Conservation (phyloP, 164 flowering plant genomes). For the Kingdonia uniflora region DNA sequence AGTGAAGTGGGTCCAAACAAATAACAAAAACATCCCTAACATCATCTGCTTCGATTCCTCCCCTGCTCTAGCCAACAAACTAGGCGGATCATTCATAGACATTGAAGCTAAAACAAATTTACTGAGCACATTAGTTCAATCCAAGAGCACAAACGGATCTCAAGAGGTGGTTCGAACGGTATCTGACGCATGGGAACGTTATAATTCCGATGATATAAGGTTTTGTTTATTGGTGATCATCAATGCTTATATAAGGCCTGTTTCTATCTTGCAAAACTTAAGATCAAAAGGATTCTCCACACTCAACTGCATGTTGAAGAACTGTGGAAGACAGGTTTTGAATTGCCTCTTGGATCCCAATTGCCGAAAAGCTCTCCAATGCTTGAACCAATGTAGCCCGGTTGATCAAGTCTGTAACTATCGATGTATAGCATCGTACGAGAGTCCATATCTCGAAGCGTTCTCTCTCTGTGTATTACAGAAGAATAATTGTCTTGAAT, state of each 20-base stretch:
- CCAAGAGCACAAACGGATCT: conserved; percentile 28
- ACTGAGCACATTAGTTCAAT: conserved; percentile 19
- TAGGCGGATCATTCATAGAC: conserved; percentile 46
- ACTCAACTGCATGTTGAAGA: conserved; percentile 72
- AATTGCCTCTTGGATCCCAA: conserved; percentile 78
- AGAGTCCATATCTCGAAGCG: conserved; percentile 72
- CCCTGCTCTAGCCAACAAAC: conserved; percentile 39
- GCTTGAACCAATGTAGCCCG: conserved; percentile 83
- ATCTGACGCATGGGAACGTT: conserved; percentile 78
- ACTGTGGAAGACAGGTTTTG: conserved; percentile 71
- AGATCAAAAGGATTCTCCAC: conserved; percentile 85
- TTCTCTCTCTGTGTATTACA: conserved; percentile 88
- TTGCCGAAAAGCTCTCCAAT: conserved; percentile 83
- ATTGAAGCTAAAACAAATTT: conserved; percentile 22
- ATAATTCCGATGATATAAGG: conserved; percentile 85
- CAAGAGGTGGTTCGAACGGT: conserved; percentile 43
- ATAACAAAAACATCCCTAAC: conserved; percentile 37
- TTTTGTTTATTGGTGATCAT: conserved; percentile 73
- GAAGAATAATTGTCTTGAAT: conserved; percentile 73
- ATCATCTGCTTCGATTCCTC: conserved; percentile 75
- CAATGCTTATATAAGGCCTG: conserved; percentile 77
- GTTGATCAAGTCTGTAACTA: conserved; percentile 94
- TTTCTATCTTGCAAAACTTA: conserved; percentile 54
- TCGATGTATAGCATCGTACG: conserved; percentile 86
- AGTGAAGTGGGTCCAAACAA: conserved; percentile 43